These are phyloP conservation scores for Tuber microsphaerosporum DNA, from an alignment of 495 filamentous ascomycete species.

Conservation along the genomic window DNA sequence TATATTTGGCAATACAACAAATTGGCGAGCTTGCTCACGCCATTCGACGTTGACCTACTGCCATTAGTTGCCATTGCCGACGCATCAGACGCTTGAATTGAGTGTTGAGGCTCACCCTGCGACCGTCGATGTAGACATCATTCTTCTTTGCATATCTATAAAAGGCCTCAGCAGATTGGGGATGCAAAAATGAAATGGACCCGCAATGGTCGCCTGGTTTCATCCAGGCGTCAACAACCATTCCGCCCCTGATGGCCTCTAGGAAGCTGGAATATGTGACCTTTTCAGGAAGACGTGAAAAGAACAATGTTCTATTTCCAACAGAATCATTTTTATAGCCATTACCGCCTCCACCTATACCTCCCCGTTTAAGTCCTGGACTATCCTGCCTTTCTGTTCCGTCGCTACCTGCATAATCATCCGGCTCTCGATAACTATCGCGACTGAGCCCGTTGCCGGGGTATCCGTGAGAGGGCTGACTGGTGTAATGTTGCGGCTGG, in stretches of 20 bases:
- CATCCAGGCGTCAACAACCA: conserved; percentile 62
- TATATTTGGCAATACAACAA: conserved; percentile 59
- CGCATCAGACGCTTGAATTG: not conserved
- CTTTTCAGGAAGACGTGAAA: conserved; percentile 58
- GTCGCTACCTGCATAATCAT: conserved; percentile 15
- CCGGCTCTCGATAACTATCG: conserved; percentile 10
- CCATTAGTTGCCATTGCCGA: conserved; percentile 21
- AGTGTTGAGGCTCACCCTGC: conserved; percentile 51
- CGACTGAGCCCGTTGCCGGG: conserved; percentile 6
- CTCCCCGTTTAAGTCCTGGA: conserved; percentile 2
- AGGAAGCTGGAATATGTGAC: conserved; percentile 61
- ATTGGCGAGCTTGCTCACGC: conserved; percentile 61
- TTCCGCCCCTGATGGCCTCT: conserved; percentile 60
- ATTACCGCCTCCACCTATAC: conserved; percentile 3
- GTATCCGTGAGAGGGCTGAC: conserved; percentile 7
- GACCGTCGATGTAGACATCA: conserved; percentile 63
- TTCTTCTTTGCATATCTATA: conserved; percentile 57
- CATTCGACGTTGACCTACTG: conserved; percentile 62
- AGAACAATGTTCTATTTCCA: conserved; percentile 52
- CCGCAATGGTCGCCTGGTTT: conserved; percentile 56
- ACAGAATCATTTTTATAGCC: conserved; percentile 18
- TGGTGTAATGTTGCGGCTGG: conserved; percentile 15
- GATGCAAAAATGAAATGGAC: conserved; percentile 63
- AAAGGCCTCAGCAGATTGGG: conserved; percentile 57
- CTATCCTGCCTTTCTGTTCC: conserved; percentile 20